These are phyloP conservation scores for Biancaea sappan DNA, from an alignment of 306 rosid species.

Conservation along the genomic window DNA sequence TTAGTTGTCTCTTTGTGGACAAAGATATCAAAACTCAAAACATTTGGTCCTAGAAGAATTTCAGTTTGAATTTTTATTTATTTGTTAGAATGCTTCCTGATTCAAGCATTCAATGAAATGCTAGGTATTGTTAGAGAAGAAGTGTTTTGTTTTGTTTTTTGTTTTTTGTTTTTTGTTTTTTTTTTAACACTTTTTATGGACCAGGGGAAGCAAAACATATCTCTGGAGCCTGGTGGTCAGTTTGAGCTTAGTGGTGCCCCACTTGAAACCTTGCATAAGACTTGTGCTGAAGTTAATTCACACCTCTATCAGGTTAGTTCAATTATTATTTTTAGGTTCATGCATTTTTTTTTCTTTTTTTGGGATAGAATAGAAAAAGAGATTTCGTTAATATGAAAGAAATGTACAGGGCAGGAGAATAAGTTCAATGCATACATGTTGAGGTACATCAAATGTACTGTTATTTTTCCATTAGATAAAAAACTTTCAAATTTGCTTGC, in stretches of 20 bases:
- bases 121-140: background rate
- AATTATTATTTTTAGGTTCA: background rate
- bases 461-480: slow-evolving; percentile 2
- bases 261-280: slow-evolving; percentile 92
- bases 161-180: no score
- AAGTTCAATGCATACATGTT: background rate
- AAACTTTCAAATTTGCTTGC: background rate
- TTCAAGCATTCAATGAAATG: slow-evolving; percentile 18
- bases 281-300: slow-evolving; percentile 93
- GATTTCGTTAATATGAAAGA: background rate
- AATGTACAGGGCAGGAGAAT: background rate
- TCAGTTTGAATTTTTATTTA: background rate
- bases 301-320: slow-evolving; percentile 85
- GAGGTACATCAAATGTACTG: background rate
- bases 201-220: slow-evolving; percentile 95
- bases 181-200: slow-evolving; percentile 26
- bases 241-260: slow-evolving; percentile 99
- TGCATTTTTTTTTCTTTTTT: no score
- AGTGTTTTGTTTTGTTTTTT: background rate
- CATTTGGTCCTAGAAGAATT: background rate
- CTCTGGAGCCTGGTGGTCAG: slow-evolving; percentile 97
- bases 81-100: slow-evolving; percentile 26
- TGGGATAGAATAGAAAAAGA: background rate
- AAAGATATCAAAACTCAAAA: background rate
- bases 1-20: slow-evolving; percentile 8